Evolutionary conservation across 306 rosid species (phyloP).

Genomic region (Trichosanthes cucumerina): DNA sequence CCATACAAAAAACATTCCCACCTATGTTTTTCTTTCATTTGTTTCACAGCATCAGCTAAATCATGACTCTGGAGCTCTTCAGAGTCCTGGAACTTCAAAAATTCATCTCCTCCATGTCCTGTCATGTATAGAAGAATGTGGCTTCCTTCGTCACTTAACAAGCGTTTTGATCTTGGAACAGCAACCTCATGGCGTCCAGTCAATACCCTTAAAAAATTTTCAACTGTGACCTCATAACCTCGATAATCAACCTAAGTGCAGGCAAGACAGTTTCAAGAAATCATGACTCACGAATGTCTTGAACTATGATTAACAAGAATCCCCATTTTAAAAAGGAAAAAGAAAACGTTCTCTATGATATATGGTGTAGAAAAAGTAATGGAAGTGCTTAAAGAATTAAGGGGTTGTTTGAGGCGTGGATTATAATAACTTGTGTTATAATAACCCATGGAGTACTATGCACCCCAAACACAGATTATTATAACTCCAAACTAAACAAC

Average conservation of each 20-base stretch:
- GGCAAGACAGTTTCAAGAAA: conserved; percentile 12
- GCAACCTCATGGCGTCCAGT: conserved; percentile 86
- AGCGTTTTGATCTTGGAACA: conserved; percentile 94
- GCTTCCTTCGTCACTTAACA: conserved; percentile 96
- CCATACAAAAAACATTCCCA: conserved; percentile 15
- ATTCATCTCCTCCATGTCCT: conserved; percentile 97
- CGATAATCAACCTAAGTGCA: conserved; percentile 81
- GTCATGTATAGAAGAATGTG: conserved; percentile 95
- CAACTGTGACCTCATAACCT: conserved; percentile 93
- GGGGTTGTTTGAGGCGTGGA: no score
- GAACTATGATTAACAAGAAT: conserved; percentile 9
- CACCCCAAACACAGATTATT: no score
- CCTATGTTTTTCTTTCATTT: conserved; percentile 95
- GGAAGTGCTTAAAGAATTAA: neutral
- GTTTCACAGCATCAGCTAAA: conserved; percentile 94
- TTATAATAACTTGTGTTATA: no score
- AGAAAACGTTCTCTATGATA: neutral
- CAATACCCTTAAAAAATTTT: conserved; percentile 72
- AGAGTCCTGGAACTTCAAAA: conserved; percentile 90
- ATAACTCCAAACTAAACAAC: no score
- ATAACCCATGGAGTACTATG: no score
- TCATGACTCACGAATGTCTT: neutral
- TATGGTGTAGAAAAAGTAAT: neutral
- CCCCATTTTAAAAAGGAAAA: neutral
- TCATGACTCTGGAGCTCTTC: conserved; percentile 99